Evolutionary conservation across 1,139 yeast species (phyloP).

Genomic region (Entelexis sorbosivorans): DNA sequence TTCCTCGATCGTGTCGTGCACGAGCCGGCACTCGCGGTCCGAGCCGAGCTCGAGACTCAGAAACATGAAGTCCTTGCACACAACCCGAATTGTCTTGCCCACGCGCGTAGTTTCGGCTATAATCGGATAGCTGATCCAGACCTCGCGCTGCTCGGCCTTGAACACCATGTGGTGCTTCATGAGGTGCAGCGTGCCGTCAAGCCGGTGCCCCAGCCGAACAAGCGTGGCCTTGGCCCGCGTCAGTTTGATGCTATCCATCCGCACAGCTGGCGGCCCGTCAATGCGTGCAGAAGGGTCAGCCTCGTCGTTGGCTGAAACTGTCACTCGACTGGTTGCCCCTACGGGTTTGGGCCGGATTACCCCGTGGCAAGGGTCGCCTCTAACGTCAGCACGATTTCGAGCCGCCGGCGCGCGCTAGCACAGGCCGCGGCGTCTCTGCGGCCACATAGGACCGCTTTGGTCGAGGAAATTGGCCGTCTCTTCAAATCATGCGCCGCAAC

Average conservation of each 20-base stretch:
- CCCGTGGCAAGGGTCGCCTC: neutral
- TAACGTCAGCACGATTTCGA: neutral
- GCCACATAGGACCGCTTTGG: too few relatives aligned
- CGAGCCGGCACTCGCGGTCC: conserved; percentile 54
- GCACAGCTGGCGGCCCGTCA: conserved; percentile 2
- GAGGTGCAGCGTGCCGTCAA: conserved; percentile 60
- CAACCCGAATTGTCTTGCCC: conserved; percentile 41
- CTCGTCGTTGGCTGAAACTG: neutral
- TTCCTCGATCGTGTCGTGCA: conserved; percentile 57
- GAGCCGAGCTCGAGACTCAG: conserved; percentile 62
- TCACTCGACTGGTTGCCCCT: conserved; percentile 1
- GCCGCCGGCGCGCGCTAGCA: too few relatives aligned
- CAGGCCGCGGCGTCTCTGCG: too few relatives aligned
- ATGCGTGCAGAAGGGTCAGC: neutral
- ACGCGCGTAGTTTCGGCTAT: conserved; percentile 36
- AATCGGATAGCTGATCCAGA: conserved; percentile 90
- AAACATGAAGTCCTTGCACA: conserved; percentile 81
- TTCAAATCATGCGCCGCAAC: too few relatives aligned
- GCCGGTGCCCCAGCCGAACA: conserved; percentile 41
- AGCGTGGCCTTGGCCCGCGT: conserved; percentile 22
- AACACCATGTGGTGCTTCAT: conserved; percentile 85
- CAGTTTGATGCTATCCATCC: conserved; percentile 21
- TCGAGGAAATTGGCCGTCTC: too few relatives aligned
- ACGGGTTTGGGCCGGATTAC: neutral
- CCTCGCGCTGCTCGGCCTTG: conserved; percentile 46